Percentiles rank a stretch among this genome's conserved stretches.
phyloP scores from a whole-genome alignment of 208 protist genomes.

The Acanthamoeba royreba region DNA sequence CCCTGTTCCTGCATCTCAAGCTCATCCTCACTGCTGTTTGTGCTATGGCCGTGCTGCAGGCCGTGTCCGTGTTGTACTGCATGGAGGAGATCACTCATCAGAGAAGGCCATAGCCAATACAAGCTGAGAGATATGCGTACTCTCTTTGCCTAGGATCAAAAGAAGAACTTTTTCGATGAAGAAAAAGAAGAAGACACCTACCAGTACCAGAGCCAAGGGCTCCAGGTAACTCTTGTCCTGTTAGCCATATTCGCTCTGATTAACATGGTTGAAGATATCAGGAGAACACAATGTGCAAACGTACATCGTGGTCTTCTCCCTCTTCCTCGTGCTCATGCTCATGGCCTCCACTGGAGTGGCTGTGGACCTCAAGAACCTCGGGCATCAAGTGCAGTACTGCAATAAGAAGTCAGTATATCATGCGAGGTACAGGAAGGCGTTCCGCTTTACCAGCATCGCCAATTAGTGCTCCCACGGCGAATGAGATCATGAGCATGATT shows the following conservation, averaged over 20 bases:
- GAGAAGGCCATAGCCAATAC: neutral
- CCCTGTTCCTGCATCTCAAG: neutral
- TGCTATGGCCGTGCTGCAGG: neutral
- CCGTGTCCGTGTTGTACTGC: neutral
- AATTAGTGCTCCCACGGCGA: neutral
- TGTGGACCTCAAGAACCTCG: neutral
- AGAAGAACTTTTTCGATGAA: neutral
- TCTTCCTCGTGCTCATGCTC: neutral
- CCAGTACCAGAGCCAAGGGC: neutral
- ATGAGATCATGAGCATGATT: neutral
- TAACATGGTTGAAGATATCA: neutral
- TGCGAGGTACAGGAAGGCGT: neutral
- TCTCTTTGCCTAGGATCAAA: neutral
- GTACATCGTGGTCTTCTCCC: neutral
- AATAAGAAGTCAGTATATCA: neutral
- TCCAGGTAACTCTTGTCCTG: constrained; percentile 15
- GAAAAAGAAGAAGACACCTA: neutral
- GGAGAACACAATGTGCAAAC: neutral
- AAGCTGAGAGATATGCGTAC: neutral
- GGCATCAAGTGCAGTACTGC: constrained; percentile 19
- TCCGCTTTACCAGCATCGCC: neutral
- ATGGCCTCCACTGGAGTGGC: neutral
- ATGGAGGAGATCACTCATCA: neutral
- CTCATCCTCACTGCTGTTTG: neutral
- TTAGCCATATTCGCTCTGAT: neutral